Evolutionary conservation across 768 basidiomycete species (phyloP).

Genomic region (Dacryopinax primogenitus): DNA sequence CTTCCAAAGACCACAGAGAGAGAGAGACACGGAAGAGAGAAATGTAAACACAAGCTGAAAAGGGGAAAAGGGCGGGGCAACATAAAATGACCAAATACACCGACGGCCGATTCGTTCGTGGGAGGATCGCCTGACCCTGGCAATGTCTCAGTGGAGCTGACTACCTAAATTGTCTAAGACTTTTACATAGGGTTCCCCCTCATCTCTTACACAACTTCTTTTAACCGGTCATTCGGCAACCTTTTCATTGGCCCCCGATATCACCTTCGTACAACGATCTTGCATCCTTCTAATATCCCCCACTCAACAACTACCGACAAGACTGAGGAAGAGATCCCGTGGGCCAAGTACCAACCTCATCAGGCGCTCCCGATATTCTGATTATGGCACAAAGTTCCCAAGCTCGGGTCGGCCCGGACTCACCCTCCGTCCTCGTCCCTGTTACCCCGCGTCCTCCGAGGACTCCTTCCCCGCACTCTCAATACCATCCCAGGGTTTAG

Average conservation of each 20-base stretch:
- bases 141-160: conserved; percentile 10
- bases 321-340: background rate
- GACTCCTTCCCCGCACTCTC: background rate
- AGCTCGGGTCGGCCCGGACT: background rate
- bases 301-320: no score
- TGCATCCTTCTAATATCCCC: no score
- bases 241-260: background rate
- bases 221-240: background rate
- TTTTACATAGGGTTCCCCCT: background rate
- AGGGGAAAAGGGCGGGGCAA: no score
- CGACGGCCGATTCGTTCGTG: background rate
- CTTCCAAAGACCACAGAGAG: no score
- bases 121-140: background rate
- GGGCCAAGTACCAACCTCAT: background rate
- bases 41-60: no score
- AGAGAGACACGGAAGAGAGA: no score
- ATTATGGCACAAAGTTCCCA: conserved; percentile 1
- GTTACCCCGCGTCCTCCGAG: conserved; percentile 9
- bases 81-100: no score
- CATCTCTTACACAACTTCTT: no score
- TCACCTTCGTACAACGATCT: background rate
- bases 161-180: background rate
- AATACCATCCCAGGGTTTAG: background rate
- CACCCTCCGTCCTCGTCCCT: background rate
- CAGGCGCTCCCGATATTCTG: no score